phyloP scores from a whole-genome alignment of 345 rosid genomes.

The Salix koriyanagi region DNA sequence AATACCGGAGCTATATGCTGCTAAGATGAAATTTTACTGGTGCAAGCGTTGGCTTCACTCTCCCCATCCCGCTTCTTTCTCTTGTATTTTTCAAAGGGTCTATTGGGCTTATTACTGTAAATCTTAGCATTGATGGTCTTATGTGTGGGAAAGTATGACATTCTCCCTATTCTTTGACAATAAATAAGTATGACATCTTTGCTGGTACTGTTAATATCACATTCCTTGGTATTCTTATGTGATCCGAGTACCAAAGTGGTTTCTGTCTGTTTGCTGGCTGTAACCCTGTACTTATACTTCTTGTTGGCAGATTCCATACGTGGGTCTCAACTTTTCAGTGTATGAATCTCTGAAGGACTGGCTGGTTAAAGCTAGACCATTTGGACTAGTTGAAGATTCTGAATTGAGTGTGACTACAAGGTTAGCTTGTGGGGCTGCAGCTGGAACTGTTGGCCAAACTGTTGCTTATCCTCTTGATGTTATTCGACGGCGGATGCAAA shows the following conservation, averaged over 20 bases:
- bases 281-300: not conserved
- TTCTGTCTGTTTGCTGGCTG: not conserved
- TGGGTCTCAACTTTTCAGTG: slow-evolving; percentile 86
- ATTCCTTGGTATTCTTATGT: not conserved
- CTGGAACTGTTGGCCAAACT: slow-evolving; percentile 96
- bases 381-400: slow-evolving; percentile 61
- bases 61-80: not conserved
- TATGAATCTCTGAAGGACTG: slow-evolving; percentile 86
- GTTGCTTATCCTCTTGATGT: slow-evolving; percentile 97
- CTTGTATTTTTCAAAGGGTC: not conserved
- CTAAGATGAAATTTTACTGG: not conserved
- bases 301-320: slow-evolving; percentile 67
- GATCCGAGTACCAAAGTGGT: not conserved
- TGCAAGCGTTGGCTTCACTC: not conserved
- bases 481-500: slow-evolving; percentile 94
- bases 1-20: not conserved
- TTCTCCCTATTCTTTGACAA: not conserved
- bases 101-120: not conserved
- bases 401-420: slow-evolving; percentile 82
- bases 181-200: not conserved
- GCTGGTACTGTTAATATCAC: not conserved
- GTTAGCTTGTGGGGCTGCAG: slow-evolving; percentile 94
- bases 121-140: not conserved
- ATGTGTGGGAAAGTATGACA: not conserved
- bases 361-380: slow-evolving; percentile 62